Percentiles rank a stretch among this genome's conserved stretches.
Conservation (phyloP, 257 asterid species). For the Knoxia roxburghii region DNA sequence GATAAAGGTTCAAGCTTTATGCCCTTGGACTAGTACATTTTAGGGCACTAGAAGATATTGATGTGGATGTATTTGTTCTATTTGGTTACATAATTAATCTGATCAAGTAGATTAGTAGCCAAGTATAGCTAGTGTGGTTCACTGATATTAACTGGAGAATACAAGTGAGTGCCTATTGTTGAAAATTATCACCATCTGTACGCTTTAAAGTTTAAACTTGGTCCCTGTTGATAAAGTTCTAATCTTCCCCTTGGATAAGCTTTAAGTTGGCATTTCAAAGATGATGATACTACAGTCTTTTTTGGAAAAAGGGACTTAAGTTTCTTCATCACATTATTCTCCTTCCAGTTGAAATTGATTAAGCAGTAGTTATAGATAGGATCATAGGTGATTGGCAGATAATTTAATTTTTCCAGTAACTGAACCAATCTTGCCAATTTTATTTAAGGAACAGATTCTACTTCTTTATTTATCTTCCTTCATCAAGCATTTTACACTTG, state of each 20-base stretch:
- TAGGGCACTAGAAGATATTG: no score
- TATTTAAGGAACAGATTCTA: not conserved
- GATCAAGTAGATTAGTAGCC: not conserved
- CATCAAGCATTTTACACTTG: not conserved
- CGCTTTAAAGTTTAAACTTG: not conserved
- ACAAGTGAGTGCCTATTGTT: not conserved
- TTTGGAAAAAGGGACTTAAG: not conserved
- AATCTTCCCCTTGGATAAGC: not conserved
- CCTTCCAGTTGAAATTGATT: slow-evolving; percentile 2
- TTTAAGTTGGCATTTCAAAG: not conserved
- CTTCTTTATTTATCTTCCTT: not conserved
- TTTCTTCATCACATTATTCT: not conserved
- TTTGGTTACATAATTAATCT: not conserved
- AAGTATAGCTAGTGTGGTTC: not conserved
- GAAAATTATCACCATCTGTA: not conserved
- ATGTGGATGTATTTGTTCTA: no score
- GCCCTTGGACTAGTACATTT: no score
- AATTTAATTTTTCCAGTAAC: no score
- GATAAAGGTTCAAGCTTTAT: no score
- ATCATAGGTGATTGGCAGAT: not conserved
- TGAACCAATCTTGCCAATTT: not conserved
- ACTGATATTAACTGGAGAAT: not conserved
- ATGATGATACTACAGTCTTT: no score
- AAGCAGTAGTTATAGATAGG: not conserved
- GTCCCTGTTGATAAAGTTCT: no score